A percentile compares a stretch with the other conserved stretches of the same genome.
Evolutionary conservation across 1,284 basidiomycete genomes (phyloP).

Genomic region (Tranzscheliella williamsii): DNA sequence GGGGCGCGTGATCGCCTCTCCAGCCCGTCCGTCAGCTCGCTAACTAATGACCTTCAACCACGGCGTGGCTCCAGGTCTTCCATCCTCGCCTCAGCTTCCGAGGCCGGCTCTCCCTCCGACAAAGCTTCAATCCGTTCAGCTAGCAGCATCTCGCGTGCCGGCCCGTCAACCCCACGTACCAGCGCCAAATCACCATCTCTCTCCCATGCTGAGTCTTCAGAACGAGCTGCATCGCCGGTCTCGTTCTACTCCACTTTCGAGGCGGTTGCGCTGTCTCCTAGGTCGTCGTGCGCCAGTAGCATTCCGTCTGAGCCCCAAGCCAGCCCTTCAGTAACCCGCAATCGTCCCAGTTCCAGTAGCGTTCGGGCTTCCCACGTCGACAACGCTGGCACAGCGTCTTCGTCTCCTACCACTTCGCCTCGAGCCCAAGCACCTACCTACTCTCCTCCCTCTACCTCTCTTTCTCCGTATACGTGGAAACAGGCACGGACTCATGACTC

Average conservation of each 20-base stretch:
- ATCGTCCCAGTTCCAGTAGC: constrained; percentile 1
- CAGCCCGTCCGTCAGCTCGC: no score
- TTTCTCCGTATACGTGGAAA: no score
- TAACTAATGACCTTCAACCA: neutral
- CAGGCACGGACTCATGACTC: no score
- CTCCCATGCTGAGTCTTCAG: constrained; percentile 3
- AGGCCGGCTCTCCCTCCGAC: constrained; percentile 11
- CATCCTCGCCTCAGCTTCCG: constrained; percentile 26
- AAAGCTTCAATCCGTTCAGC: constrained; percentile 21
- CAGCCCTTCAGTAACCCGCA: neutral
- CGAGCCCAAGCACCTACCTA: neutral
- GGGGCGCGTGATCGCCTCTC: no score
- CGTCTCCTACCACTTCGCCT: neutral
- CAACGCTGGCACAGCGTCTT: neutral
- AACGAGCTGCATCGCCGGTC: constrained; percentile 18
- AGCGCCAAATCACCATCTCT: constrained; percentile 4
- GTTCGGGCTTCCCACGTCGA: neutral
- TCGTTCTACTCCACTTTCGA: constrained; percentile 29
- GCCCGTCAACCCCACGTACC: constrained; percentile 14
- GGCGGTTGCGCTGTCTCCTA: constrained; percentile 8
- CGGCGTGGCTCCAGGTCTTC: constrained; percentile 34
- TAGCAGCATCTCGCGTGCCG: constrained; percentile 14
- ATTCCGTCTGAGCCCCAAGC: constrained; percentile 1
- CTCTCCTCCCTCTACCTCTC: no score
- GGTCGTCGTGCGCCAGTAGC: constrained; percentile 15